Base-by-base conservation (phyloP, 352 stramenopile species). In the Globisporangium carolinianum region DNA sequence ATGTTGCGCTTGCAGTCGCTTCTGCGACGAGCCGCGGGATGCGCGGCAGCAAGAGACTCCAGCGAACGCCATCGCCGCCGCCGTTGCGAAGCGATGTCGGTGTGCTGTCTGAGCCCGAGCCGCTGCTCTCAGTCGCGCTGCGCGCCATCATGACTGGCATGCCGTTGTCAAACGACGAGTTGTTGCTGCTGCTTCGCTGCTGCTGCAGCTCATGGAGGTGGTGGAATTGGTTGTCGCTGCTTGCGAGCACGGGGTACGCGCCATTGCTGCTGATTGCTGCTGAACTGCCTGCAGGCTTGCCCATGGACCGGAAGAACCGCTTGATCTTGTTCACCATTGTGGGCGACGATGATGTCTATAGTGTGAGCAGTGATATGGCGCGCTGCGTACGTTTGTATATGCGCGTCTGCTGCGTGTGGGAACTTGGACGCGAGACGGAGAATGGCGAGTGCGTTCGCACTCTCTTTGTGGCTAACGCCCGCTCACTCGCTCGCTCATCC, bases 251-350 rank as follows among this genome's bases (percentile, higher is more conserved):
- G 36, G 58, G 51, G 45, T 50, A 64, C 7, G 35, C 24, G 24
- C 24, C 49, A 6, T 11, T 43, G n/a, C 14, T 46, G 46, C 36
- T 52, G 38, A 52, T 36, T 3, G 53, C 53, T 32, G 59, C 49
- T 3, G 48, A 46, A 37, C 36, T 14, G 3, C 42, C 5, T 32
- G 69, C 66, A 45, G 73, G 60, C 50, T 76, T 83, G 46, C 71
- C 71, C 36, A 83, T 63, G 32, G 69, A 68, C 58, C 71, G 73
- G 62, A 83, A 76, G 49, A 83, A 83, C 8, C 62, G 66, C 51
- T 71, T 72, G 55, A 83, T 60, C 55, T 79, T 83, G 65, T 80
- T 80, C 42, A 79, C 71, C 73, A 83, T 83, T 51, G 24, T 39
- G 14, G 32, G 2, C 24, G 24, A 32, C 2, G 24, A 32, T 32